A percentile compares a stretch with the other conserved stretches of the same genome.
These are phyloP conservation scores for Paraconiothyrium brasiliense DNA, from an alignment of 2,329 filamentous ascomycete genomes.

Conservation along the genomic window DNA sequence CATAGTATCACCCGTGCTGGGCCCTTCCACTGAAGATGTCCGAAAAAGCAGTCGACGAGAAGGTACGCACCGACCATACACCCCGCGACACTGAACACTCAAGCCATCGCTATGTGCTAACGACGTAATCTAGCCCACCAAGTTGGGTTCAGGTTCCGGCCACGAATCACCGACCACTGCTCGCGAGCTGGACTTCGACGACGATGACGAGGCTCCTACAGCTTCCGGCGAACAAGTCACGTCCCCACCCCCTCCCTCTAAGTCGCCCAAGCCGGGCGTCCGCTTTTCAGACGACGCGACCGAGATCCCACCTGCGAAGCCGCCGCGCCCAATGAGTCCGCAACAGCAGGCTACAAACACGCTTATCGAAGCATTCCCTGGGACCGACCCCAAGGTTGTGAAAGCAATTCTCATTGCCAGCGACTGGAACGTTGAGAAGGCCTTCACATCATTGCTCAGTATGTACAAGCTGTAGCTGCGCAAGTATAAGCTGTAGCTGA, in stretches of 20 bases:
- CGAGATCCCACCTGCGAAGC: conserved; percentile 75
- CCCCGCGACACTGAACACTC: conserved; percentile 35
- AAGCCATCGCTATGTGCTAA: conserved; percentile 20
- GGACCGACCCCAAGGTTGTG: conserved; percentile 80
- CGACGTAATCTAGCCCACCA: conserved; percentile 44
- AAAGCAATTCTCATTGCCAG: conserved; percentile 90
- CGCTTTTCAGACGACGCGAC: conserved; percentile 57
- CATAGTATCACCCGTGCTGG: neutral
- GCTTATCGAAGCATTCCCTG: conserved; percentile 91
- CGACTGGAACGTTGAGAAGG: conserved; percentile 85
- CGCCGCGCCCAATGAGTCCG: conserved; percentile 82
- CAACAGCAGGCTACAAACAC: conserved; percentile 87
- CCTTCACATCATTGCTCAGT: conserved; percentile 89
- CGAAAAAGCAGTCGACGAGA: conserved; percentile 42
- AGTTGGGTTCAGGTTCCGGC: conserved; percentile 41
- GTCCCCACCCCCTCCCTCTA: conserved; percentile 49
- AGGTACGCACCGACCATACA: conserved; percentile 26
- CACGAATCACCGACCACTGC: conserved; percentile 66
- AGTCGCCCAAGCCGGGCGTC: conserved; percentile 55
- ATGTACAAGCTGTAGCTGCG: conserved; percentile 57
- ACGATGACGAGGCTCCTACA: conserved; percentile 60
- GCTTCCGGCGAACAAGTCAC: conserved; percentile 47
- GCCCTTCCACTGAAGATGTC: conserved; percentile 22
- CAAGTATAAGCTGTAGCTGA: conserved; percentile 23
- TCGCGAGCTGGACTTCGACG: conserved; percentile 66